Evolutionary conservation across 441 rosid species (phyloP).

Genomic region (Adansonia grandidieri): DNA sequence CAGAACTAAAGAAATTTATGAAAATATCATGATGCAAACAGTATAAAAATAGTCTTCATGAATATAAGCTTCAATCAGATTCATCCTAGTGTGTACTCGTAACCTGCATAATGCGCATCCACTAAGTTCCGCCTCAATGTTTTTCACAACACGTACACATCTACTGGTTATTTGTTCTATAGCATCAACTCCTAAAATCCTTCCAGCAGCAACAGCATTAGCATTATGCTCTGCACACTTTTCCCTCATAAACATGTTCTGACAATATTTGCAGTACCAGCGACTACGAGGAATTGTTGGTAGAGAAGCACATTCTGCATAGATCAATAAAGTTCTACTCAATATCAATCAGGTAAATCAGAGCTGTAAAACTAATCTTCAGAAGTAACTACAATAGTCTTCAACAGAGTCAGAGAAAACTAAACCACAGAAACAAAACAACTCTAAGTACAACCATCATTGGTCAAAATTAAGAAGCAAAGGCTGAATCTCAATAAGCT

Average conservation of each 20-base stretch:
- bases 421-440: background rate
- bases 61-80: slow-evolving; percentile 24
- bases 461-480: background rate
- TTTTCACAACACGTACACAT: slow-evolving; percentile 89
- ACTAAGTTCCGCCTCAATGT: slow-evolving; percentile 69
- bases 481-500: background rate
- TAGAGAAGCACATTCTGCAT: slow-evolving; percentile 82
- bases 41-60: slow-evolving; percentile 3
- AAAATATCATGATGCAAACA: slow-evolving; percentile 10
- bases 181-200: slow-evolving; percentile 74
- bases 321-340: slow-evolving; percentile 28
- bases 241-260: slow-evolving; percentile 69
- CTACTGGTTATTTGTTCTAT: slow-evolving; percentile 72
- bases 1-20: slow-evolving; percentile 17
- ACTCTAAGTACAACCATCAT: slow-evolving; percentile 11
- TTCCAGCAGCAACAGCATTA: slow-evolving; percentile 83
- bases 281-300: slow-evolving; percentile 73
- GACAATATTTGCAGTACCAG: slow-evolving; percentile 94
- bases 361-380: slow-evolving; percentile 24
- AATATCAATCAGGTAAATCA: slow-evolving; percentile 21
- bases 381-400: slow-evolving; percentile 6
- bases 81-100: slow-evolving; percentile 27
- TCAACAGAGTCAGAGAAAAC: slow-evolving; percentile 6
- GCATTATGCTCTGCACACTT: slow-evolving; percentile 59
- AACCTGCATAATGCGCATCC: slow-evolving; percentile 94